Conservation (phyloP, 2,329 filamentous ascomycete species). For the Pseudogymnoascus sp. region DNA sequence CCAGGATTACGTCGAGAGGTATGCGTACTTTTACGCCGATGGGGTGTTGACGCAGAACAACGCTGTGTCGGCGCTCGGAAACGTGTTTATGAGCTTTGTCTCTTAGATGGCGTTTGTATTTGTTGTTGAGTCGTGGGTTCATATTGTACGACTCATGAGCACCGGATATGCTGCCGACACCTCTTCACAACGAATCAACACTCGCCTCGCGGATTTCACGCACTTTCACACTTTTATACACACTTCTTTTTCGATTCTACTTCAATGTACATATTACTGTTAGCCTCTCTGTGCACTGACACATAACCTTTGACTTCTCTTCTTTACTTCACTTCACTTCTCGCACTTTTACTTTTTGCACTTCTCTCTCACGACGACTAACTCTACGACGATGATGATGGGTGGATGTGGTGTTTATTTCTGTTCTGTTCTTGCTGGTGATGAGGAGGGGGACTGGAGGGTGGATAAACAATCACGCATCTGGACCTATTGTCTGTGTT, state of each 20-base stretch:
- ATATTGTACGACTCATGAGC: too few relatives aligned
- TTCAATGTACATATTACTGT: conserved; percentile 5
- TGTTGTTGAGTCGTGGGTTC: background rate
- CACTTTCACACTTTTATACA: background rate
- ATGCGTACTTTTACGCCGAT: conserved; percentile 28
- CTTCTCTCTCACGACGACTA: too few relatives aligned
- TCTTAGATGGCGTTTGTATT: background rate
- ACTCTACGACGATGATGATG: too few relatives aligned
- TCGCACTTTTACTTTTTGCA: too few relatives aligned
- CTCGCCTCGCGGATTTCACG: background rate
- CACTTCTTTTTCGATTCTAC: background rate
- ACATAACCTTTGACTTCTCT: too few relatives aligned
- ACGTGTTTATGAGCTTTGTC: background rate
- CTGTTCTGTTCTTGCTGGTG: too few relatives aligned
- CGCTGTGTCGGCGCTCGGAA: background rate
- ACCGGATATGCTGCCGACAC: background rate
- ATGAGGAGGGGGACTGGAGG: too few relatives aligned
- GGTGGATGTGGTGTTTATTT: too few relatives aligned
- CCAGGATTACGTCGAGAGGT: conserved; percentile 31
- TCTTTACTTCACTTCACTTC: too few relatives aligned
- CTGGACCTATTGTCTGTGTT: too few relatives aligned
- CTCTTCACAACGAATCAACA: background rate
- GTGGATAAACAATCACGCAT: too few relatives aligned
- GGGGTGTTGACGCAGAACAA: background rate
- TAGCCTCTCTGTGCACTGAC: too few relatives aligned